Conservation (phyloP, 306 rosid species). For the Medicago ruthenica region DNA sequence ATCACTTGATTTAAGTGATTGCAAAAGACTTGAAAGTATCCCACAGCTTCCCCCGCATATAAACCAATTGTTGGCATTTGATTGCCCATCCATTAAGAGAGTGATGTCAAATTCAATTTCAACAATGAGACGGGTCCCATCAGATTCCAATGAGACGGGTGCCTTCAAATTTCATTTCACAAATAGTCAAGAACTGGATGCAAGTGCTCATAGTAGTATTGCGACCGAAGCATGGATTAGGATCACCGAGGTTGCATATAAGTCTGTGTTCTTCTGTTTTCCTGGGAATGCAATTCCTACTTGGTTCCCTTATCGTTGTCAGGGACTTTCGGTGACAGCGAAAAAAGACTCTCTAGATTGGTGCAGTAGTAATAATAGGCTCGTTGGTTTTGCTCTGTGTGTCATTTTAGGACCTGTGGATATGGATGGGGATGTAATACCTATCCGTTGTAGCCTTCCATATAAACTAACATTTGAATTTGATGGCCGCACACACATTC, state of each 20-base stretch:
- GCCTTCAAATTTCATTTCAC: constrained; percentile 40
- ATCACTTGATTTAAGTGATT: constrained; percentile 42
- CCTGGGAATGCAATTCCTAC: constrained; percentile 44
- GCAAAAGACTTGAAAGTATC: constrained; percentile 37
- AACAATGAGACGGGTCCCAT: too few species aligned
- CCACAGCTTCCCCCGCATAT: constrained; percentile 40
- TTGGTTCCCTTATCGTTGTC: constrained; percentile 23
- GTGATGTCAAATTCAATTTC: constrained; percentile 26
- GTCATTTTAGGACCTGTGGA: constrained; percentile 6
- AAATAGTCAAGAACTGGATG: constrained; percentile 30
- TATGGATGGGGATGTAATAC: background rate
- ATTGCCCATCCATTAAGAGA: constrained; percentile 37
- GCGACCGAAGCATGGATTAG: constrained; percentile 15
- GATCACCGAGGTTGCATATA: constrained; percentile 12
- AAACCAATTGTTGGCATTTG: constrained; percentile 28
- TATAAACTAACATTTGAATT: too few species aligned
- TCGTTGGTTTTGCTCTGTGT: constrained; percentile 25
- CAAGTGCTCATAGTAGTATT: background rate
- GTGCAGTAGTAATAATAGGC: background rate
- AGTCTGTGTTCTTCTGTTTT: constrained; percentile 29
- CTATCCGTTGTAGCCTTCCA: too few species aligned
- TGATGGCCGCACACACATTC: too few species aligned
- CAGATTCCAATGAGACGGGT: background rate
- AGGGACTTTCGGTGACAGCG: constrained; percentile 30
- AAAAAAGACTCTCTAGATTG: background rate